Conservation (phyloP, 129 eudicot species). For the Gnaphalium uliginosum region DNA sequence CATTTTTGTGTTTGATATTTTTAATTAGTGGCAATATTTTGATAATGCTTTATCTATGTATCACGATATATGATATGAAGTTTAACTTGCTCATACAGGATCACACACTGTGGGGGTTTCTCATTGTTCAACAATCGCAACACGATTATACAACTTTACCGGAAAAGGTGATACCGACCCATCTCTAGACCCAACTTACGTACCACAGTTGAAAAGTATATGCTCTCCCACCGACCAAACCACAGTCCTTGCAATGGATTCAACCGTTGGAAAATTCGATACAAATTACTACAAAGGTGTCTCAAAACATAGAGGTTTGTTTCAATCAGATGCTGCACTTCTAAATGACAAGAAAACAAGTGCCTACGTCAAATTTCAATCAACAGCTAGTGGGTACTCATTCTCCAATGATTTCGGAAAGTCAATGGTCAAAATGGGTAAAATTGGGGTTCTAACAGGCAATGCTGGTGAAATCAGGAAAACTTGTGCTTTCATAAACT, state of each 20-base stretch:
- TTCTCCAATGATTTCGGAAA: constrained; percentile 46
- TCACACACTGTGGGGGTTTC: constrained; percentile 74
- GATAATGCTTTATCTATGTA: no score
- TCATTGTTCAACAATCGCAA: constrained; percentile 48
- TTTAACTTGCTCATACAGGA: constrained; percentile 46
- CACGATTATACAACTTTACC: constrained; percentile 65
- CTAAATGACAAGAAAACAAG: constrained; percentile 2
- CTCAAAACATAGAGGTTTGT: constrained; percentile 48
- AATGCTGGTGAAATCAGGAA: constrained; percentile 25
- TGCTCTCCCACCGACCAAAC: constrained; percentile 43
- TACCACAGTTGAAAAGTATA: constrained; percentile 34
- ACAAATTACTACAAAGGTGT: constrained; percentile 41
- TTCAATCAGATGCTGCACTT: constrained; percentile 43
- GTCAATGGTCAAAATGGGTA: constrained; percentile 69
- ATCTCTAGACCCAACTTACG: constrained; percentile 47
- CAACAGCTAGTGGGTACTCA: neutral
- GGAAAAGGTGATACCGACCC: constrained; percentile 71
- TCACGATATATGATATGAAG: no score
- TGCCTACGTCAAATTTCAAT: neutral
- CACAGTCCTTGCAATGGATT: constrained; percentile 53
- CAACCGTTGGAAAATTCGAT: constrained; percentile 38
- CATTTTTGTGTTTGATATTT: no score
- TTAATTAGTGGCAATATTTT: no score
- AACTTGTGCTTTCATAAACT: neutral
- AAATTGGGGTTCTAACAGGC: constrained; percentile 49